Base-by-base conservation (phyloP, 2,329 filamentous ascomycete genomes). In the Aspergillus tubingensis region DNA sequence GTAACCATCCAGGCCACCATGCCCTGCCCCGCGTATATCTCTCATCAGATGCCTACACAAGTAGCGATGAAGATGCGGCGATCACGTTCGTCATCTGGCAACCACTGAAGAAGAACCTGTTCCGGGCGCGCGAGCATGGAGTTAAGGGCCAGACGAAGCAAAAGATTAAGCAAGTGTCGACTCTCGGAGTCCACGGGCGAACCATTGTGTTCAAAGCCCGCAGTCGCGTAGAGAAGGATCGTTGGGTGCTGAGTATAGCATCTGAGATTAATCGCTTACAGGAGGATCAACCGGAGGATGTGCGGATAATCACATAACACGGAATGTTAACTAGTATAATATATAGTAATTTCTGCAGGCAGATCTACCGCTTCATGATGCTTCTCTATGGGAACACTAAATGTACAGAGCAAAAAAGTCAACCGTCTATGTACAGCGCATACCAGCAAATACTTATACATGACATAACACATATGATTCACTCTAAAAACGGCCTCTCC, bases 1-100 rank as follows among this genome's bases (percentile, higher is more conserved):
- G 80, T 54, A 87, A 87, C 63, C 81, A 81, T 41, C 86, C 86
- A 0, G 85, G 86, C 13, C 82, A 84, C 57, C 81, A 84, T 60
- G 82, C 85, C 2, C 73, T 88, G 8, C 86, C 86, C 2, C 77
- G 85, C 2, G 81, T 87, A 4, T 88, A 87, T 67, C 80, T 84
- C 32, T 80, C 73, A 3, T 67, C 85, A 55, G 85, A 88, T 63
- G 80, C 80, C 17, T 88, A 85, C 82, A 88, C 85, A 19, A 83
- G 80, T 25, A 83, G 81, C 0, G 86, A 89, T 64, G 86, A 88
- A 67, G 86, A 88, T 66, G 82, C 83, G n/a, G 86, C 86, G 76
- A 87, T 85, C 0, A 86, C 84, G 2, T 89, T 89, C 68, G 86
- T 88, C n/a, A 77, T 89, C 44, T 89, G 86, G 86, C 83, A 87